Percentiles rank a stretch among this genome's conserved stretches.
Conservation (phyloP, 2,329 filamentous ascomycete genomes). For the Periconia digitata region DNA sequence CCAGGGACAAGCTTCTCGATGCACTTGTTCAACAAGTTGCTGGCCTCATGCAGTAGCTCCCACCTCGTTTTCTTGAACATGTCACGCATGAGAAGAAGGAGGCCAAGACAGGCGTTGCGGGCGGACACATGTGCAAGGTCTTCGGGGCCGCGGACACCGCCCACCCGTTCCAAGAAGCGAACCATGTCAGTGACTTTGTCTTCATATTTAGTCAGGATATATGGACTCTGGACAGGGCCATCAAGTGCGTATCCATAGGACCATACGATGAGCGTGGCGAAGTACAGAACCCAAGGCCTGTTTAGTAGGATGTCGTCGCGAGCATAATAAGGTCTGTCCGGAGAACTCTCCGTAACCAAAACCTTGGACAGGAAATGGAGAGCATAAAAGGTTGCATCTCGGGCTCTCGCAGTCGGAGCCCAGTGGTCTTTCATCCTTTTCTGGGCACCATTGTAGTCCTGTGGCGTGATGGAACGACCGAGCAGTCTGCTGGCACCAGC, state of each 20-base stretch:
- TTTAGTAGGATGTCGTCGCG: slow-evolving; percentile 89
- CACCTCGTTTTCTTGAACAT: slow-evolving; percentile 82
- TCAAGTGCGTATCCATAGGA: slow-evolving; percentile 91
- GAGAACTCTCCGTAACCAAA: slow-evolving; percentile 66
- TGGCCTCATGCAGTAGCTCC: slow-evolving; percentile 89
- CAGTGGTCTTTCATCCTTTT: slow-evolving; percentile 84
- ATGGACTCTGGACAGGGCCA: slow-evolving; percentile 64
- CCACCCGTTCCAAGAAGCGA: slow-evolving; percentile 72
- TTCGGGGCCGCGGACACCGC: slow-evolving; percentile 71
- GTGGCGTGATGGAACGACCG: slow-evolving; percentile 78
- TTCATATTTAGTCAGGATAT: slow-evolving; percentile 59
- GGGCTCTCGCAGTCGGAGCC: slow-evolving; percentile 84
- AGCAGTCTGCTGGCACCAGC: slow-evolving; percentile 83
- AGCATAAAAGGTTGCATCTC: slow-evolving; percentile 91
- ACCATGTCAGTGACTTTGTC: slow-evolving; percentile 79
- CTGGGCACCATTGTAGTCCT: slow-evolving; percentile 78
- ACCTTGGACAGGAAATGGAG: slow-evolving; percentile 87
- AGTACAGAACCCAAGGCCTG: slow-evolving; percentile 93
- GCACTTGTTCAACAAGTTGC: slow-evolving; percentile 77
- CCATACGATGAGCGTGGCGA: slow-evolving; percentile 90
- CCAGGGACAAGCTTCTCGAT: slow-evolving; percentile 60
- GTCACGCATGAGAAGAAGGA: slow-evolving; percentile 79
- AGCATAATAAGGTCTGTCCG: slow-evolving; percentile 83
- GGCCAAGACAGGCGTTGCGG: slow-evolving; percentile 78
- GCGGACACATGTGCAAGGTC: slow-evolving; percentile 73